Evolutionary conservation across 108 stramenopile genomes (phyloP).

Genomic region (Schizochytrium sp.): DNA sequence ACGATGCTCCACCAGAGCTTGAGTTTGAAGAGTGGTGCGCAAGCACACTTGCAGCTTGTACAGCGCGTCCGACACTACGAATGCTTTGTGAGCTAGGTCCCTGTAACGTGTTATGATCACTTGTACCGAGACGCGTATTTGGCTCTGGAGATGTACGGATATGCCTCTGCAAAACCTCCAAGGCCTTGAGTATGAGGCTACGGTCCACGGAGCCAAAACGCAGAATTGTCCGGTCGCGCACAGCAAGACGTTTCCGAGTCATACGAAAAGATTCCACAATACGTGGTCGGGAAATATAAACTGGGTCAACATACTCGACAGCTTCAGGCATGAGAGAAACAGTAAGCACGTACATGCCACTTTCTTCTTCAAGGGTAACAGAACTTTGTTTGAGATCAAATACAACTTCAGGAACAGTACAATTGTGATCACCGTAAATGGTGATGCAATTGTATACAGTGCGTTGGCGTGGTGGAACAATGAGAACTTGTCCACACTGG

Average conservation of each 20-base stretch:
- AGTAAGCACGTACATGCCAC: background rate
- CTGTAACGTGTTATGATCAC: background rate
- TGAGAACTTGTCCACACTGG: slow-evolving; percentile 32
- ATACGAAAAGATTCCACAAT: background rate
- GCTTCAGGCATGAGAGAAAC: slow-evolving; percentile 26
- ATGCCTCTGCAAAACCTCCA: background rate
- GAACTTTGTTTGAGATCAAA: background rate
- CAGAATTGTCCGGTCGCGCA: background rate
- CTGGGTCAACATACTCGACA: slow-evolving; percentile 41
- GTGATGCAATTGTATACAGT: background rate
- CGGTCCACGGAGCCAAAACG: background rate
- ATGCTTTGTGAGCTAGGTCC: background rate
- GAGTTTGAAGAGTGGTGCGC: background rate
- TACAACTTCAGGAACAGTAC: slow-evolving; percentile 5
- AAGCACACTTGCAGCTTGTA: background rate
- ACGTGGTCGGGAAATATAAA: background rate
- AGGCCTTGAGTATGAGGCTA: background rate
- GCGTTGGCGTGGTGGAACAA: slow-evolving; percentile 7
- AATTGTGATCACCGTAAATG: background rate
- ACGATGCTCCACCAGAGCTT: no score
- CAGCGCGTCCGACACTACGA: background rate
- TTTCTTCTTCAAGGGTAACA: background rate
- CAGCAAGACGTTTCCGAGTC: background rate
- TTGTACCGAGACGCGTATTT: background rate
- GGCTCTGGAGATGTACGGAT: slow-evolving; percentile 47